These are phyloP conservation scores for Ruellia speciosa DNA, from an alignment of 305 asterid species.

Conservation along the genomic window DNA sequence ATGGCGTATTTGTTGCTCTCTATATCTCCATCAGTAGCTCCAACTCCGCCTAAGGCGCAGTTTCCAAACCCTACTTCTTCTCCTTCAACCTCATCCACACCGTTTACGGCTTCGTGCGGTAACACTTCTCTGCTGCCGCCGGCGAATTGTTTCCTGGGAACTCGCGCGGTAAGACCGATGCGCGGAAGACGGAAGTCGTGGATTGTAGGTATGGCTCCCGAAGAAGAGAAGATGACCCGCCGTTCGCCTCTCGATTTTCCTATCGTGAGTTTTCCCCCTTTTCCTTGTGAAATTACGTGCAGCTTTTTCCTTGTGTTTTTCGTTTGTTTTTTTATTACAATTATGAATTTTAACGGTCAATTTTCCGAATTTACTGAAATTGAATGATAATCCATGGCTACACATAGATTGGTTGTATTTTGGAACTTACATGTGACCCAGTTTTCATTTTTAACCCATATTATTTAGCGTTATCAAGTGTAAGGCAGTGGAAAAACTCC, in stretches of 20 bases:
- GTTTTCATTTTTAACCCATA: too few species aligned
- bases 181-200: conserved; percentile 36
- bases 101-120: conserved; percentile 19
- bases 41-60: conserved; percentile 22
- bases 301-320: conserved; percentile 7
- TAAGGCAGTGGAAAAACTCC: background rate
- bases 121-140: conserved; percentile 23
- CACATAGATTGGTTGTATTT: too few species aligned
- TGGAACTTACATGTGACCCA: too few species aligned
- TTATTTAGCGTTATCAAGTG: background rate
- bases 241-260: conserved; percentile 88
- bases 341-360: too few species aligned
- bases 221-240: conserved; percentile 86
- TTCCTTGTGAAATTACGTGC: conserved; percentile 4
- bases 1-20: conserved; percentile 34
- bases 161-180: conserved; percentile 6
- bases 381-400: too few species aligned
- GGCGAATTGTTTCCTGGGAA: conserved; percentile 5
- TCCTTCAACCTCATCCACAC: conserved; percentile 25
- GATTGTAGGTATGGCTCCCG: conserved; percentile 86
- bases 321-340: background rate
- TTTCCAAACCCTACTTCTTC: conserved; percentile 1
- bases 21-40: conserved; percentile 21
- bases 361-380: background rate
- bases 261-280: conserved; percentile 29